Base-by-base conservation (phyloP, 139 green algal genomes). In the Tetratostichococcus sp. region DNA sequence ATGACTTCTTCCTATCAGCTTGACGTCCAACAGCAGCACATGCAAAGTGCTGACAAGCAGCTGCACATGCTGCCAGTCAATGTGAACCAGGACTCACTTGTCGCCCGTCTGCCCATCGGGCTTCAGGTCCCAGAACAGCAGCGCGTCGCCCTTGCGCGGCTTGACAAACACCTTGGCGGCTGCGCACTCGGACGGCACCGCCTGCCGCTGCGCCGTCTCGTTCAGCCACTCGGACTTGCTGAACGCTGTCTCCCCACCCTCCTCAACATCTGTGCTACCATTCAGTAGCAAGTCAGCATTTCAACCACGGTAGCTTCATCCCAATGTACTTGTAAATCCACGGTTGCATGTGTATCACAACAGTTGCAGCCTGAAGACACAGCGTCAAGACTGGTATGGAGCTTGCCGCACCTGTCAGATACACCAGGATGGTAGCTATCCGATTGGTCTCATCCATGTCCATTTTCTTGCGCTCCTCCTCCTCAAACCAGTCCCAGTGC, bases 121-220 rank as follows among this genome's bases (percentile, higher is more conserved):
- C 43, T 88, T 76, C 79, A 92, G 85, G 74, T 90, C 84, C 69
- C 83, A 92, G 78, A 92, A 92, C 62, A 92, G 74, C 71, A 92
- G 86, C 19, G 88, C 88, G 33, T 89, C 81, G 4, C 88, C 85
- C 70, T 77, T 83, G 4, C 30, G 50, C 0, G 82, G 70, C 3
- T 77, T 19, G 25, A 86, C 67, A 8, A 75, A 80, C 35, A 87
- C 65, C 25, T 79, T 72, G 34, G 30, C 65, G 4, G 72, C 59
- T 22, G 75, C 78, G 73, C 86, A 91, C 8, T 77, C 35, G 0
- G 69, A 89, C 5, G 70, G 32, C 34, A 75, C 50, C 6, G 67
- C 35, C 0, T 80, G 30, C 1, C 32, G 75, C 82, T 94, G 86
- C 30, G 23, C 30, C 4, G 76, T 43, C 21, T 76, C 67, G 57